Base-by-base conservation (phyloP, 257 asterid genomes). In the Lantana camara region DNA sequence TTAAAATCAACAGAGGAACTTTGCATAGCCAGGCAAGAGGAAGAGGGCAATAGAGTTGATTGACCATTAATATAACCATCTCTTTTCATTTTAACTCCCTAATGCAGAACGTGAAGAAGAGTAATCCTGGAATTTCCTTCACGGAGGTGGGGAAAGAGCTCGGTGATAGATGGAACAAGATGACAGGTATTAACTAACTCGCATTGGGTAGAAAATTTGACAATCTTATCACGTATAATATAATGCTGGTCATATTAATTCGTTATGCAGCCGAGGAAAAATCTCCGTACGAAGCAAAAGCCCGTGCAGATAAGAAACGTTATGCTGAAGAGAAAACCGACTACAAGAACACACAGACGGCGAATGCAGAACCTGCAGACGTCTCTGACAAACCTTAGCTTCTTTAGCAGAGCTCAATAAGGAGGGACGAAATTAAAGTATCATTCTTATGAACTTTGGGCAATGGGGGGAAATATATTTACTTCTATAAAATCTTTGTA, bases 111-210 rank as follows among this genome's bases (percentile, higher is more conserved):
- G 75, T 83, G 77, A 86, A 71, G 86, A 81, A 79, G 72, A 78
- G 57, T 41, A 79, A 79, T 62, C 86, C 88, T 1, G 94, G 88
- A 51, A 83, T 86, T 57, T 1, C 78, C 19, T 86, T 86, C 58
- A 78, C 83, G 0, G 88, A 86, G 7, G 66, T 81, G 50, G 95
- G 88, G 32, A 86, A 70, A 75, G 86, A 64, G 46, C 82, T 83
- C 20, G 95, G 95, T 15, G 95, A 86, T 22, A 79, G 78, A 73
- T 83, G 90, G 95, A 81, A 86, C 53, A 86, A 81, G 77, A 29
- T 86, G 78, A 76, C 95, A 73, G 88, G 94, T 85, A 70, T 30
- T n/a, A n/a, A 48, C 12, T 16, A 7, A 48, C 1, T 29, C 2
- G n/a, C 7, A 2, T n/a, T n/a, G n/a, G n/a, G n/a, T n/a, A n/a